Evolutionary conservation across 2,329 filamentous ascomycete genomes (phyloP).

Genomic region (Biscogniauxia mediterranea): DNA sequence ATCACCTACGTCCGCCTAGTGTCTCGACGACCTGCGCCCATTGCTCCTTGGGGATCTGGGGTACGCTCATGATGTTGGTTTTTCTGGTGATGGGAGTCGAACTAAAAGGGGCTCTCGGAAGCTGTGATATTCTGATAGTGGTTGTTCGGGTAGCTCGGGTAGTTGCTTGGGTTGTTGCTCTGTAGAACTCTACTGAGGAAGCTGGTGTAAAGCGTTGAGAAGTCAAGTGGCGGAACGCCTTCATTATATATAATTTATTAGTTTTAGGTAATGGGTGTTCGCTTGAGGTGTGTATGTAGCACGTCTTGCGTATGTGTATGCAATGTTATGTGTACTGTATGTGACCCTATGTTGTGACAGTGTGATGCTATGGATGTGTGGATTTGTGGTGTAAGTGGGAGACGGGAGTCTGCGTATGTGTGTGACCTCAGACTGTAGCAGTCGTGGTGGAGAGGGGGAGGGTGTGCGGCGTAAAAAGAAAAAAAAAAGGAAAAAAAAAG

Average conservation of each 20-base stretch:
- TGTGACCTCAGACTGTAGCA: background rate
- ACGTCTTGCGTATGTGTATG: no score
- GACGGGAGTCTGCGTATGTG: no score
- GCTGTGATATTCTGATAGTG: background rate
- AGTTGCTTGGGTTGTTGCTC: background rate
- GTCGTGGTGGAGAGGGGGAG: background rate
- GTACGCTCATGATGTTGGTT: constrained; percentile 38
- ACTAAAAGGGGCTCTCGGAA: constrained; percentile 1
- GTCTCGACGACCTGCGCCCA: constrained; percentile 90
- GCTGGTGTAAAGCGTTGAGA: background rate
- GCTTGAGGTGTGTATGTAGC: no score
- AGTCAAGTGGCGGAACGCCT: background rate
- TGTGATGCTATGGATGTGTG: no score
- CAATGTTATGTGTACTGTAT: no score
- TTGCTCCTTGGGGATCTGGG: constrained; percentile 73
- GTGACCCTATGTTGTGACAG: no score
- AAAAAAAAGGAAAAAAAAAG: no score
- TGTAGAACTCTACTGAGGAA: background rate
- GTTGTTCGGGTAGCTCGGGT: background rate
- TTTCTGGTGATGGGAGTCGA: constrained; percentile 4
- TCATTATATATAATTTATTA: background rate
- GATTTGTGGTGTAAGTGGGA: no score
- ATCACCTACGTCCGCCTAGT: constrained; percentile 64
- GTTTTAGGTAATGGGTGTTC: no score
- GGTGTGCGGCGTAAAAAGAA: no score